Conservation (phyloP, 1,139 yeast species). For the Suhomyces guaymorum region DNA sequence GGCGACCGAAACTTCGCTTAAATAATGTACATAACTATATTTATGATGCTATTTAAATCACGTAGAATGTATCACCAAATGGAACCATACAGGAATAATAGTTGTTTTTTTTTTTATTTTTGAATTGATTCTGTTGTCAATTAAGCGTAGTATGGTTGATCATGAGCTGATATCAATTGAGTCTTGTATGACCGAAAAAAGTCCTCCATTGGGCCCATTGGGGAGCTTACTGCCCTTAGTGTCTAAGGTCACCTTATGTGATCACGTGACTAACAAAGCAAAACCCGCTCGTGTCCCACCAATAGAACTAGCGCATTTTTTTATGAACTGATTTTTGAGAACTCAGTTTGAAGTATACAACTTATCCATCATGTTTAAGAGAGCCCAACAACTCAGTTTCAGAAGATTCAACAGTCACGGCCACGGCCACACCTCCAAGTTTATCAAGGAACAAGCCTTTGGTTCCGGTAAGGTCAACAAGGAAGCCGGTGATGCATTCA, state of each 20-base stretch:
- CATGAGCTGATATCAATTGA: too few relatives aligned
- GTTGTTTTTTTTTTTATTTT: too few relatives aligned
- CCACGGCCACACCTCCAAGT: conserved; percentile 40
- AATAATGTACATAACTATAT: too few relatives aligned
- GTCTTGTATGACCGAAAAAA: too few relatives aligned
- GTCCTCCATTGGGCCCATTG: neutral
- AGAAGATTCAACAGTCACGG: conserved; percentile 48
- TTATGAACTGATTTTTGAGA: conserved; percentile 9
- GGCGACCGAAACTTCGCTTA: too few relatives aligned
- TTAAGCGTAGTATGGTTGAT: too few relatives aligned
- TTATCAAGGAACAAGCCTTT: conserved; percentile 43
- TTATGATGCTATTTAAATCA: too few relatives aligned
- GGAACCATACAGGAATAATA: too few relatives aligned
- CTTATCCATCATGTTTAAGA: conserved; percentile 37
- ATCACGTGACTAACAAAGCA: neutral
- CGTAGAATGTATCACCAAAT: too few relatives aligned
- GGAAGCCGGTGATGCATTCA: conserved; percentile 47
- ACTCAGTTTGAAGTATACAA: conserved; percentile 3
- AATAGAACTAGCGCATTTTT: conserved; percentile 10
- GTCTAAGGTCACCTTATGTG: neutral
- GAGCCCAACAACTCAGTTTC: conserved; percentile 41
- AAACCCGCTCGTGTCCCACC: conserved; percentile 2
- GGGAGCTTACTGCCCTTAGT: too few relatives aligned
- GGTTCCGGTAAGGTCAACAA: conserved; percentile 35
- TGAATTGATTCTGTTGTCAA: too few relatives aligned